Evolutionary conservation across 2,329 filamentous ascomycete species (phyloP), one percentile per base, ranked within the genome.

Genomic region (Westerdykella sp.): DNA sequence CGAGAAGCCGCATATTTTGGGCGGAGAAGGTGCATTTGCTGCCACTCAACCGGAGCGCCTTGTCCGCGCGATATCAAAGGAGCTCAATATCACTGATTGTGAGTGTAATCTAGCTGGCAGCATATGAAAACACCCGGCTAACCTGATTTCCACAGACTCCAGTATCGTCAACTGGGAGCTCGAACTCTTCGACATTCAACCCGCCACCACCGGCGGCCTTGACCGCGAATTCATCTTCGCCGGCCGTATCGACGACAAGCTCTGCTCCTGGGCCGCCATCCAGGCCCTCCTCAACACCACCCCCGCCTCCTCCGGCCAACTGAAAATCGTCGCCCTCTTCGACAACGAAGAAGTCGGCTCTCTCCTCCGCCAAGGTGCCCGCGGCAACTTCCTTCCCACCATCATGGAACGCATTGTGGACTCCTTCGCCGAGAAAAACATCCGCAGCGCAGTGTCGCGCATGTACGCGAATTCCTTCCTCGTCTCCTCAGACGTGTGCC

Each of bases 271-370:
- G 83, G 81, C 89, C 6, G 91, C 93, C 6, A 76, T 96, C 41
- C 83, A 90, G 66, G 90, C 81, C 3, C 81, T 98, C 0, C 74
- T 96, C 22, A 81, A 84, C 39, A 80, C 83, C 14, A 72, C 79
- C 11, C 70, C 74, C 22, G 53, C 67, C 15, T 65, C 72, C 9
- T 78, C 84, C 47, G 77, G 82, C n/a, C 78, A 84, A 42, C 81
- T 97, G 68, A 94, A 94, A 69, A 75, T 96, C 43, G 87, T 93
- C 30, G 89, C 85, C n/a, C 83, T 96, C 56, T 97, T 97, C 60
- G 93, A 97, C 62, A 86, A 96, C 59, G 93, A 98, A 68, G 93
- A 98, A 68, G 95, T 98, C 48, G 93, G 93, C 47, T 94, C 86
- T 21, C 75, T 88, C 7, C 80, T 96, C 40, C 85, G 91, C 43